Evolutionary conservation across 768 basidiomycete genomes (phyloP).

Genomic region (Termitomyces sp.): DNA sequence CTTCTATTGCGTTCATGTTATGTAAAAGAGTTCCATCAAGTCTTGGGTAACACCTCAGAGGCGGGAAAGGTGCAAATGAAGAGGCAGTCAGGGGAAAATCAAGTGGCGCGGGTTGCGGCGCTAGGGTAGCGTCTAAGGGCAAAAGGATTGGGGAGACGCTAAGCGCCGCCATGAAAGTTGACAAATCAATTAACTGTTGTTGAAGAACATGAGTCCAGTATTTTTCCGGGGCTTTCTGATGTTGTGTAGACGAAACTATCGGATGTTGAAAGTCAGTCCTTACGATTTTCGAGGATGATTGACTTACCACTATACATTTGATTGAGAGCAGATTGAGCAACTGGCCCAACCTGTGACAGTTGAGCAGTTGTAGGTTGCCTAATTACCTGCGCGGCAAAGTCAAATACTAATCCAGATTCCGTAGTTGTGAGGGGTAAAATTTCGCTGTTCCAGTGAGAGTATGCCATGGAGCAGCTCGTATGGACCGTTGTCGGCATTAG

Average conservation of each 20-base stretch:
- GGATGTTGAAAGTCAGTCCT: constrained; percentile 5
- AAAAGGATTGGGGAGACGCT: constrained; percentile 43
- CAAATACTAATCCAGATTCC: constrained; percentile 48
- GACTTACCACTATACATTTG: constrained; percentile 58
- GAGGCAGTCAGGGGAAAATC: constrained; percentile 37
- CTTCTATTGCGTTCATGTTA: constrained; percentile 44
- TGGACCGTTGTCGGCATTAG: constrained; percentile 37
- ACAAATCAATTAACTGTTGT: constrained; percentile 37
- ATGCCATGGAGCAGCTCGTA: constrained; percentile 45
- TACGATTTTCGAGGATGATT: background rate
- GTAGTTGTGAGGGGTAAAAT: constrained; percentile 33
- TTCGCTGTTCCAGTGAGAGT: constrained; percentile 34
- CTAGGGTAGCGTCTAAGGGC: constrained; percentile 54
- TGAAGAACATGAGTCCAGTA: constrained; percentile 54
- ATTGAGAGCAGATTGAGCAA: constrained; percentile 38
- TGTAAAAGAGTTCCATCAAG: constrained; percentile 34
- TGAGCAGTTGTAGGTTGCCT: constrained; percentile 40
- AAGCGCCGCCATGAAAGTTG: constrained; percentile 42
- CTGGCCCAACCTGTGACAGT: constrained; percentile 33
- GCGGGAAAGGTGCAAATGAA: constrained; percentile 44
- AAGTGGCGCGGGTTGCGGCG: constrained; percentile 23
- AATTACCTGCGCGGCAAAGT: constrained; percentile 56
- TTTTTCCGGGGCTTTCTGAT: constrained; percentile 35
- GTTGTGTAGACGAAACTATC: constrained; percentile 56
- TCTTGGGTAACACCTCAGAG: constrained; percentile 57